A percentile compares a stretch with the other conserved stretches of the same genome.
Evolutionary conservation across 140 eudicot genomes (phyloP).

Genomic region (Erigeron philadelphicus): DNA sequence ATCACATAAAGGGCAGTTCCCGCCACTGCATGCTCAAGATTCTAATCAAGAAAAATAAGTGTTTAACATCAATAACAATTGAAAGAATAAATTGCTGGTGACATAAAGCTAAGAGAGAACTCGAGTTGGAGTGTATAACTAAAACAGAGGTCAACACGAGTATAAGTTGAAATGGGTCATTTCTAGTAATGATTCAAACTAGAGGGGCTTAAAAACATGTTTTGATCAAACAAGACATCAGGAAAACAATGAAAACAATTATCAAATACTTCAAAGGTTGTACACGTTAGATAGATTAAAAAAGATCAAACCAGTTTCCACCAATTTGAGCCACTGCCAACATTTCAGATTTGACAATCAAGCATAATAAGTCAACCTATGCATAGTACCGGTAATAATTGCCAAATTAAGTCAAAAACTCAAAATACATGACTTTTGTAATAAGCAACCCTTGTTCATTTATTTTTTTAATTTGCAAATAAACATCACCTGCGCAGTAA

Average conservation of each 20-base stretch:
- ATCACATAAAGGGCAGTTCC: constrained; percentile 75
- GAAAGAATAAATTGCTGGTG: neutral
- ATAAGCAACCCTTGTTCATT: neutral
- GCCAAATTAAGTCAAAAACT: neutral
- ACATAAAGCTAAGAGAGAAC: neutral
- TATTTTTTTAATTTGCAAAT: neutral
- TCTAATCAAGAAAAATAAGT: constrained; percentile 29
- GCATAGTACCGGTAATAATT: neutral
- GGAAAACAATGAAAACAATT: neutral
- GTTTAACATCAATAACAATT: neutral
- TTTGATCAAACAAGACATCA: too few species aligned
- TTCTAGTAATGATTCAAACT: neutral
- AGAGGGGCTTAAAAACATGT: too few species aligned
- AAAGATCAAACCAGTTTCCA: neutral
- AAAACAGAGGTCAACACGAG: neutral
- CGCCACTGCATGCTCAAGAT: constrained; percentile 90
- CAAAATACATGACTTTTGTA: neutral
- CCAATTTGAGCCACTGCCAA: neutral
- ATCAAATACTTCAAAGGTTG: neutral
- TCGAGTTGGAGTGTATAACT: neutral
- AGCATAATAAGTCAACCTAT: neutral
- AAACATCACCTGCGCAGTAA: constrained; percentile 72
- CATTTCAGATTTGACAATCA: neutral
- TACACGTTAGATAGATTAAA: neutral
- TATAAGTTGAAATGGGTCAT: neutral